phyloP scores from a whole-genome alignment of 768 basidiomycete genomes.

The Rhodotorula kratochvilovae region DNA sequence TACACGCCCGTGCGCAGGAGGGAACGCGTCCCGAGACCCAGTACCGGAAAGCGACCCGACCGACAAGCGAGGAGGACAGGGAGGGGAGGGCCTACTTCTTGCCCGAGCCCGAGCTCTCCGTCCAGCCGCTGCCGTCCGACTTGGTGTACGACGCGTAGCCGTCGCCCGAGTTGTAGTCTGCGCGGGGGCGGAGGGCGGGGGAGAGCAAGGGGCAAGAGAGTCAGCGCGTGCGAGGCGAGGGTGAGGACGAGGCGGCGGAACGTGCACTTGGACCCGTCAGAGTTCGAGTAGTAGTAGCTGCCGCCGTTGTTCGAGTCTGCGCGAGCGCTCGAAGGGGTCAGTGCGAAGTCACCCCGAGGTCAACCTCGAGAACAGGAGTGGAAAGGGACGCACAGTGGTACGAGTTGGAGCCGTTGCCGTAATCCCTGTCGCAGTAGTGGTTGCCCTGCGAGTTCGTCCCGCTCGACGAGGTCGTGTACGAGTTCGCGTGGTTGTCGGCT shows the following conservation, averaged over 20 bases:
- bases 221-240: background rate
- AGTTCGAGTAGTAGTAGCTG: slow-evolving; percentile 63
- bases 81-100: background rate
- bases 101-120: background rate
- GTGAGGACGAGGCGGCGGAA: background rate
- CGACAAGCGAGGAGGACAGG: background rate
- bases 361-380: background rate
- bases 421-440: slow-evolving; percentile 59
- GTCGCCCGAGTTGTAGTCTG: slow-evolving; percentile 55
- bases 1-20: background rate
- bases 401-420: slow-evolving; percentile 56
- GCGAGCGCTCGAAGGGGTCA: no score
- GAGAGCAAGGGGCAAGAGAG: background rate
- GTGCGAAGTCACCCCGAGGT: no score
- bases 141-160: slow-evolving; percentile 57
- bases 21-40: no score
- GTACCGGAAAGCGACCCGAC: background rate
- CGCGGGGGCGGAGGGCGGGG: background rate
- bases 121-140: slow-evolving; percentile 45
- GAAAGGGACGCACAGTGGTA: slow-evolving; percentile 52
- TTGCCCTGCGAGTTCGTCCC: slow-evolving; percentile 53
- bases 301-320: slow-evolving; percentile 50
- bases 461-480: background rate
- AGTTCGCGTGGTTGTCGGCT: slow-evolving; percentile 23
- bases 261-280: slow-evolving; percentile 54